A percentile compares a stretch with the other conserved stretches of the same genome.
Evolutionary conservation across 78 protist genomes (phyloP).

Genomic region (Dictyostelium purpureum): DNA sequence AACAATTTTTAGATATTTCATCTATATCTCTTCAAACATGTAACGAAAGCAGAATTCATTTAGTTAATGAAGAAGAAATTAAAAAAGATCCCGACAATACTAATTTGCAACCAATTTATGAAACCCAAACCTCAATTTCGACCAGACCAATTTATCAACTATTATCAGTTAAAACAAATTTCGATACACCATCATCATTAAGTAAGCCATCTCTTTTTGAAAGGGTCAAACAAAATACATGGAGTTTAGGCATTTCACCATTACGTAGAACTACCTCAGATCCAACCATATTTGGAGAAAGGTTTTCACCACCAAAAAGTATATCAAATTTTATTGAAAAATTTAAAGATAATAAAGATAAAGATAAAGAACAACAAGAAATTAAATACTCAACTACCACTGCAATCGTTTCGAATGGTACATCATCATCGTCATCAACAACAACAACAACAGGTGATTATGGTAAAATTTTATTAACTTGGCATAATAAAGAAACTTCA

Average conservation of each 20-base stretch:
- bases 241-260: constrained; percentile 76
- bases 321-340: constrained; percentile 39
- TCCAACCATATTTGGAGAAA: constrained; percentile 63
- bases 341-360: constrained; percentile 29
- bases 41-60: constrained; percentile 53
- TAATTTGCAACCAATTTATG: constrained; percentile 52
- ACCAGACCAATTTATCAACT: constrained; percentile 69
- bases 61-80: not conserved
- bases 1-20: constrained; percentile 12
- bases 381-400: too few relatives aligned
- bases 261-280: constrained; percentile 66
- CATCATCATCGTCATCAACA: not conserved
- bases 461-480: constrained; percentile 64
- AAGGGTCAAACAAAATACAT: constrained; percentile 64
- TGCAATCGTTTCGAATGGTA: too few relatives aligned
- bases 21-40: constrained; percentile 29
- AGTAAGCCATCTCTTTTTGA: constrained; percentile 44
- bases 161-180: constrained; percentile 69
- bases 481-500: constrained; percentile 71
- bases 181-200: not conserved
- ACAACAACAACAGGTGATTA: not conserved
- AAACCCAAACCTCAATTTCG: constrained; percentile 34
- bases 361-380: not conserved
- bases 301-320: constrained; percentile 57
- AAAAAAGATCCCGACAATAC: not conserved